Percentiles rank a stretch among this genome's conserved stretches.
Conservation (phyloP, 2,329 filamentous ascomycete genomes). For the Neonectria faginata region DNA sequence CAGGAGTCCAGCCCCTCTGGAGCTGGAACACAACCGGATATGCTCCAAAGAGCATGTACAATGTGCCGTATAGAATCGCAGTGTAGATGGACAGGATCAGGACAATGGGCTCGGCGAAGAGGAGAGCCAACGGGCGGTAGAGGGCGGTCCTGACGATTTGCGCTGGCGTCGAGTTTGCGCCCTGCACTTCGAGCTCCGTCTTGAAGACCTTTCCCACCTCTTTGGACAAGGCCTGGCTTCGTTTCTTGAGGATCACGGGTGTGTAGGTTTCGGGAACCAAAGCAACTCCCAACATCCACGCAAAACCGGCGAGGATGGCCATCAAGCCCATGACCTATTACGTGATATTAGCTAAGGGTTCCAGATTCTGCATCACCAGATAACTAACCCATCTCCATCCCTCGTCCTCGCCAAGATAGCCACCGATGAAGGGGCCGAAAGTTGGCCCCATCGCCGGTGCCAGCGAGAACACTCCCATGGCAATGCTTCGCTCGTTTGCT, state of each 20-base stretch:
- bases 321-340: constrained; percentile 68
- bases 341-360: neutral
- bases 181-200: constrained; percentile 59
- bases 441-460: constrained; percentile 73
- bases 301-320: constrained; percentile 67
- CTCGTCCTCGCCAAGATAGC: constrained; percentile 68
- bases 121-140: constrained; percentile 70
- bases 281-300: constrained; percentile 66
- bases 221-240: constrained; percentile 62
- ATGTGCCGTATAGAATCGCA: constrained; percentile 66
- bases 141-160: constrained; percentile 67
- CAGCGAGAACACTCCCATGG: constrained; percentile 69
- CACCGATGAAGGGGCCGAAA: constrained; percentile 70
- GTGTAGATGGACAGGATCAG: constrained; percentile 72
- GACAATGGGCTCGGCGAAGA: constrained; percentile 75
- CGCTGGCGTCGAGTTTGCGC: constrained; percentile 55
- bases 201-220: constrained; percentile 67
- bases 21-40: constrained; percentile 72
- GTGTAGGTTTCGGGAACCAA: constrained; percentile 70
- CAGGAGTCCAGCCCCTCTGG: constrained; percentile 65
- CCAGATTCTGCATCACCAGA: fast-evolving
- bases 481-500: constrained; percentile 65
- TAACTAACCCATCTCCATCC: constrained; percentile 68
- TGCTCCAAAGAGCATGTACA: constrained; percentile 66
- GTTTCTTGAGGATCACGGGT: constrained; percentile 65